Base-by-base conservation (phyloP, 305 asterid genomes). In the Salvia sclarea region DNA sequence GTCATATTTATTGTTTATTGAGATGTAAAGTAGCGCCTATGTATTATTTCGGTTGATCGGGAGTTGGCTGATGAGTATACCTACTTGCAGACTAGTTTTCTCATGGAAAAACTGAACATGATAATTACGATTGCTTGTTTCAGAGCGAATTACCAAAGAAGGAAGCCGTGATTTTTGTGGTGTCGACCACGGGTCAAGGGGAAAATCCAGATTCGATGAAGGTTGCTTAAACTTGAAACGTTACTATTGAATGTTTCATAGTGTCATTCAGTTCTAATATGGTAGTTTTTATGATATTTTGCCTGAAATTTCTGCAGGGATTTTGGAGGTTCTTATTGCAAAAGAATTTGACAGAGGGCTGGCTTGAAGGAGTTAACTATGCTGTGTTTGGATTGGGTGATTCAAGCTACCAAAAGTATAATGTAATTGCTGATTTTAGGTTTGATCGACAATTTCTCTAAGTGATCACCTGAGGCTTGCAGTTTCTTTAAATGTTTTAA, bases 361-460 rank as follows among this genome's bases (percentile, higher is more conserved):
- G 98, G 98, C 95, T 93, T 74, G 57, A 81, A 76, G 94, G 92
- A 74, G 97, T 93, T 68, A 73, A 79, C 18, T 93, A 84, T 79
- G 96, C 97, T 2, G 96, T 93, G 61, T 93, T 91, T 79, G 98
- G 98, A 76, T 76, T 94, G 86, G 98, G 98, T 37, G 97, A 91
- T 85, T 94, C 97, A 1, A 78, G 98, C 87, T 94, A 88, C 88
- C 98, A 91, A 86, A 91, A 94, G 71, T 91, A 87, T 79, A 94
- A 94, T 81, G 97, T 94, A 87, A 80, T 72, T 62, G 6, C 44
- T 56, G 31, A 65, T 77, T 31, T 65, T 22, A 58, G 21, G 73
- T 63, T 60, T 72, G 24, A 40, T 65, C 9, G 28, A 33, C 55
- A 20, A 41, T 41, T 67, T n/a, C 17, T 31, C 38, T 40, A 13